Evolutionary conservation across 225 moss, liverwort and hornwort genomes (phyloP).

Genomic region (Marchantia paleacea): DNA sequence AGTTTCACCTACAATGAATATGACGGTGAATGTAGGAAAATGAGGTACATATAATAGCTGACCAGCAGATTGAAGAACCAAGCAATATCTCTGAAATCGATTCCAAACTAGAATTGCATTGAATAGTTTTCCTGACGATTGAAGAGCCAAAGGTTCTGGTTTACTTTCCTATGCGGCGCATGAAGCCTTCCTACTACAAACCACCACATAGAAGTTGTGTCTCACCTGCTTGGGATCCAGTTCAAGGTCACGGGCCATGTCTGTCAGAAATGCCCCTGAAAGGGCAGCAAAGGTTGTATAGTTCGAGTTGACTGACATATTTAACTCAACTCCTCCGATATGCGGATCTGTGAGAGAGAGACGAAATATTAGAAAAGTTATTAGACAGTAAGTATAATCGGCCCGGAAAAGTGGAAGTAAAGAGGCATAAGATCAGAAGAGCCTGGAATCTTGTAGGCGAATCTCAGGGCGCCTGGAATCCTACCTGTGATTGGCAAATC

Average conservation of each 20-base stretch:
- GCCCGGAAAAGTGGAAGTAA: not conserved
- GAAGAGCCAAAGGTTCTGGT: not conserved
- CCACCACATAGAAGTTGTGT: not conserved
- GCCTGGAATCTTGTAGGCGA: not conserved
- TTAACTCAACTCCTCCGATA: constrained; percentile 58
- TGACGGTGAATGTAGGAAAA: not conserved
- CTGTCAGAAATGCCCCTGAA: constrained; percentile 57
- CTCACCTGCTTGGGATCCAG: constrained; percentile 61
- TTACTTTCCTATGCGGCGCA: not conserved
- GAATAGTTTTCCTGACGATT: no score
- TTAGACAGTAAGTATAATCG: not conserved
- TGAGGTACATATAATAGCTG: not conserved
- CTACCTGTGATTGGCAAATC: constrained; percentile 19
- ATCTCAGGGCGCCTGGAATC: not conserved
- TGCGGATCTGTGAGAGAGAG: constrained; percentile 38
- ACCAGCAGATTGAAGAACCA: not conserved
- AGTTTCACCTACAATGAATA: constrained; percentile 25
- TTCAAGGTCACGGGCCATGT: constrained; percentile 60
- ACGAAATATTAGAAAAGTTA: constrained; percentile 5
- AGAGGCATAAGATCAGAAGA: not conserved
- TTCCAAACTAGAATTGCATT: no score
- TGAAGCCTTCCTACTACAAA: not conserved
- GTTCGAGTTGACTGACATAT: constrained; percentile 54
- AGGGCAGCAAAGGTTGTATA: constrained; percentile 52
- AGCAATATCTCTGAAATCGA: no score